A percentile compares a stretch with the other conserved stretches of the same genome.
These are phyloP conservation scores for Phialemonium atrogriseum DNA, from an alignment of 2,329 filamentous ascomycete species.

Conservation along the genomic window DNA sequence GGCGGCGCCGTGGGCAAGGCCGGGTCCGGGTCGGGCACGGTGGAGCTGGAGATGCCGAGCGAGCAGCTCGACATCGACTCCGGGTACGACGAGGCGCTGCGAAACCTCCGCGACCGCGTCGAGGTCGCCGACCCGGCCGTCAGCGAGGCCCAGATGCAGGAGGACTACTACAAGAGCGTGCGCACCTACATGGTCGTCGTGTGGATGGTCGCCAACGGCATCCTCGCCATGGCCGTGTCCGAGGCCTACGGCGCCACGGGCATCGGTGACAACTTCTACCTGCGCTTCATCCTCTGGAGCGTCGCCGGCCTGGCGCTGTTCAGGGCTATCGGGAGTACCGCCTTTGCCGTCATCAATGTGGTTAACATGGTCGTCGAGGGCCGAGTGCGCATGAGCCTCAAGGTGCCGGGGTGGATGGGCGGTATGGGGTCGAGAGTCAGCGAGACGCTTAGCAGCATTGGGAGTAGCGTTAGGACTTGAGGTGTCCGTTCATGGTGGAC, in stretches of 20 bases:
- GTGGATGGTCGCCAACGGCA: conserved; percentile 89
- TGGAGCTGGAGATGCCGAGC: conserved; percentile 94
- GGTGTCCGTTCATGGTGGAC: no score
- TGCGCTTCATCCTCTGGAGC: conserved; percentile 87
- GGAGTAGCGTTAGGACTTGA: conserved; percentile 38
- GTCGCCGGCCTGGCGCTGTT: conserved; percentile 84
- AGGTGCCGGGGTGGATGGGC: conserved; percentile 43
- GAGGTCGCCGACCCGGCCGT: conserved; percentile 59
- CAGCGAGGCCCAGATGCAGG: conserved; percentile 78
- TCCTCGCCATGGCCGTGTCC: conserved; percentile 86
- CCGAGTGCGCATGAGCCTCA: conserved; percentile 54
- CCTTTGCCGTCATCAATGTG: conserved; percentile 76
- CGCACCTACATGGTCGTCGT: conserved; percentile 95
- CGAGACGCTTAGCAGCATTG: conserved; percentile 40
- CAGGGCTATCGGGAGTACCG: conserved; percentile 71
- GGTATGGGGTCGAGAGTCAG: conserved; percentile 33
- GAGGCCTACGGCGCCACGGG: conserved; percentile 70
- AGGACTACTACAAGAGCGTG: conserved; percentile 97
- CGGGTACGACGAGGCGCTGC: conserved; percentile 92
- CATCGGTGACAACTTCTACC: conserved; percentile 78
- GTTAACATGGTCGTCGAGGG: conserved; percentile 84
- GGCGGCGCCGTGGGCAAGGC: conserved; percentile 75
- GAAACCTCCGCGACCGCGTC: conserved; percentile 87
- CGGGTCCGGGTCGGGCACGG: conserved; percentile 61
- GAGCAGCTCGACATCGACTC: conserved; percentile 98